Conservation (phyloP, 352 stramenopile genomes). For the Globisporangium cylindrosporum region DNA sequence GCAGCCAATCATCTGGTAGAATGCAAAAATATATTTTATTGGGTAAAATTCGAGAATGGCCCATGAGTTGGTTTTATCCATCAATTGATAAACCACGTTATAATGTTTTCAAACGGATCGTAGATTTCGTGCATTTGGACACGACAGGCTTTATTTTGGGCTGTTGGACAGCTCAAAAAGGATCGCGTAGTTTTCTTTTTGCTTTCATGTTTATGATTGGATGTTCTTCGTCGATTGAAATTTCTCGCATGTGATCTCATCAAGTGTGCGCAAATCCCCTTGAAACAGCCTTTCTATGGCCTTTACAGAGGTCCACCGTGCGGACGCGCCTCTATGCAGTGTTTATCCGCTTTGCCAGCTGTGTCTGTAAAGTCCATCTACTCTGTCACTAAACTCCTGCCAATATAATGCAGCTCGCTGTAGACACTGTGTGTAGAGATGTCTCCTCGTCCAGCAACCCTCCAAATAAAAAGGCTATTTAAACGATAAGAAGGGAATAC, state of each 20-base stretch:
- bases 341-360: too few species aligned
- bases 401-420: too few species aligned
- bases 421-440: too few species aligned
- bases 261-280: not conserved
- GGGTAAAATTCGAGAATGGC: not conserved
- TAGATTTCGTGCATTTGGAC: not conserved
- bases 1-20: not conserved
- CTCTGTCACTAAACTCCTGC: too few species aligned
- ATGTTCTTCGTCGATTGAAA: conserved; percentile 1
- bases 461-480: too few species aligned
- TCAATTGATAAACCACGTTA: conserved; percentile 2
- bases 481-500: too few species aligned
- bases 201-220: not conserved
- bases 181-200: not conserved
- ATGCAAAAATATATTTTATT: not conserved
- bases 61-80: conserved; percentile 1
- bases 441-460: too few species aligned
- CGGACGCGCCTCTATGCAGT: too few species aligned
- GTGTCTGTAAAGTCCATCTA: too few species aligned
- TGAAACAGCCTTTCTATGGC: not conserved
- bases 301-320: not conserved
- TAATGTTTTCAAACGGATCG: not conserved
- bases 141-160: not conserved
- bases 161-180: not conserved
- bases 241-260: not conserved